These are phyloP conservation scores for Diaporthe batatas DNA, from an alignment of 2,329 filamentous ascomycete genomes.

Conservation along the genomic window DNA sequence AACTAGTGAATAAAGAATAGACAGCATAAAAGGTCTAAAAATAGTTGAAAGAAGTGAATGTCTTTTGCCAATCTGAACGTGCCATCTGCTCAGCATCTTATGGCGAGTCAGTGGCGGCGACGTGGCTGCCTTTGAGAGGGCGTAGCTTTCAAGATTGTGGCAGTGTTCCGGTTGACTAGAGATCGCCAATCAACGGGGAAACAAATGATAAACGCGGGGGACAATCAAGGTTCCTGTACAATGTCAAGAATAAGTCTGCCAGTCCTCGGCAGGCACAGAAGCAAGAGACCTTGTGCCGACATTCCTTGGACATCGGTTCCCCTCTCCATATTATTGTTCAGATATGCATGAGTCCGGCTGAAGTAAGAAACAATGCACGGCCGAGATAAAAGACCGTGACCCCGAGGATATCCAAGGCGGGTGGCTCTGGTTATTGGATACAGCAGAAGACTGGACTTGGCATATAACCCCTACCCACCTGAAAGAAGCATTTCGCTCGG, in stretches of 20 bases:
- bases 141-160: background rate
- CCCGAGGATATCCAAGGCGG: too few relatives aligned
- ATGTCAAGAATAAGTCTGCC: background rate
- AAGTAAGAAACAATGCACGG: background rate
- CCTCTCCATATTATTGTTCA: too few relatives aligned
- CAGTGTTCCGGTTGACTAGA: background rate
- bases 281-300: background rate
- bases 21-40: background rate
- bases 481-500: slow-evolving; percentile 13
- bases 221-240: background rate
- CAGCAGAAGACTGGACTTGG: background rate
- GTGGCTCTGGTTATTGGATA: too few relatives aligned
- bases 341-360: background rate
- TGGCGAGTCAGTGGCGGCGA: background rate
- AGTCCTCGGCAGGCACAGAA: too few relatives aligned
- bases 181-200: background rate
- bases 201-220: too few relatives aligned
- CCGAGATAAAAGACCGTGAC: too few relatives aligned
- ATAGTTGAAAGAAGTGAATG: background rate
- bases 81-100: background rate
- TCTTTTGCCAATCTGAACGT: too few relatives aligned
- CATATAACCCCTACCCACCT: slow-evolving; percentile 4
- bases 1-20: background rate
- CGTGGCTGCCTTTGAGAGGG: background rate
- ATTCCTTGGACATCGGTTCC: background rate